Percentiles rank a stretch among this genome's conserved stretches.
Evolutionary conservation across 2,329 filamentous ascomycete genomes (phyloP).

Genomic region (Cordyceps sp.): DNA sequence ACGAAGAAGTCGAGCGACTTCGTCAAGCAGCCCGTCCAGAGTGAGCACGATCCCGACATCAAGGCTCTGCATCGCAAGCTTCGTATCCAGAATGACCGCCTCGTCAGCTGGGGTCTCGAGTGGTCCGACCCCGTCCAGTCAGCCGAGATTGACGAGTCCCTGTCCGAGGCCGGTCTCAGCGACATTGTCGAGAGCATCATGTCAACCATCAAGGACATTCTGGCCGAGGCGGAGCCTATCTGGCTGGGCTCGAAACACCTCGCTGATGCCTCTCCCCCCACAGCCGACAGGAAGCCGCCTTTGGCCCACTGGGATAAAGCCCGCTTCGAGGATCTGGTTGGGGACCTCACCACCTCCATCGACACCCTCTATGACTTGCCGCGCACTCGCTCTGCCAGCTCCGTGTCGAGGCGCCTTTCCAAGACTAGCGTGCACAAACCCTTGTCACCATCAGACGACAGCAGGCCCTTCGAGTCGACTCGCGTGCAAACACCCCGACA

Average conservation of each 20-base stretch:
- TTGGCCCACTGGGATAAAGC: constrained; percentile 50
- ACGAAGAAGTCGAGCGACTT: constrained; percentile 66
- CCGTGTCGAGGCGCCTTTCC: constrained; percentile 13
- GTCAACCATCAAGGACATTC: constrained; percentile 63
- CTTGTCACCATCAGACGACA: constrained; percentile 23
- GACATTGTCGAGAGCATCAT: constrained; percentile 67
- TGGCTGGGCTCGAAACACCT: constrained; percentile 43
- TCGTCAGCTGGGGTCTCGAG: constrained; percentile 66
- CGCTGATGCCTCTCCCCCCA: constrained; percentile 20
- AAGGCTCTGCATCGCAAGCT: constrained; percentile 59
- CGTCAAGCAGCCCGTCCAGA: constrained; percentile 46
- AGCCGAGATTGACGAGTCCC: constrained; percentile 53
- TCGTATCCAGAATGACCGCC: constrained; percentile 62
- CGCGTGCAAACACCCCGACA: constrained; percentile 44
- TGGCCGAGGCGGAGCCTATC: constrained; percentile 59
- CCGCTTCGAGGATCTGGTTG: constrained; percentile 60
- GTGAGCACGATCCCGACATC: constrained; percentile 51
- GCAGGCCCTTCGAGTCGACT: constrained; percentile 38
- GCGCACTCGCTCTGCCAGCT: constrained; percentile 37
- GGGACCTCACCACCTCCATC: constrained; percentile 60
- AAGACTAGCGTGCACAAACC: constrained; percentile 19
- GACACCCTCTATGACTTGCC: constrained; percentile 68
- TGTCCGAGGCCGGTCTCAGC: constrained; percentile 57
- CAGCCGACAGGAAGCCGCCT: constrained; percentile 35
- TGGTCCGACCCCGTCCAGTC: constrained; percentile 60